A percentile compares a stretch with the other conserved stretches of the same genome.
These are phyloP conservation scores for Geranium incanum DNA, from an alignment of 441 rosid species.

Conservation along the genomic window DNA sequence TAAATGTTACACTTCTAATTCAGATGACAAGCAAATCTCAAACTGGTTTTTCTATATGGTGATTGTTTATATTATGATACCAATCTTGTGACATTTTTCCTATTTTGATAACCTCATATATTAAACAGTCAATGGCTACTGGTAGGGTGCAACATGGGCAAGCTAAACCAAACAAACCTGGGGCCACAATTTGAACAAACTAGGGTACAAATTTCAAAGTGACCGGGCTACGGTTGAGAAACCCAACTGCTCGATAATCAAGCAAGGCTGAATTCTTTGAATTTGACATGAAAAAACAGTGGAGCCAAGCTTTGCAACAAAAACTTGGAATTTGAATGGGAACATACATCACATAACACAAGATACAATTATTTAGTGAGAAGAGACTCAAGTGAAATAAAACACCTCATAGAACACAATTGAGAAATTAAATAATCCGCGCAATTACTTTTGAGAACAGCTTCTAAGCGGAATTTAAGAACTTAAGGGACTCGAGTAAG, in stretches of 20 bases:
- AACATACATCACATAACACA: not conserved
- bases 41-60: too few relatives aligned
- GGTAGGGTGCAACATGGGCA: not conserved
- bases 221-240: not conserved
- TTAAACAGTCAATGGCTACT: not conserved
- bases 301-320: not conserved
- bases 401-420: too few relatives aligned
- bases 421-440: too few relatives aligned
- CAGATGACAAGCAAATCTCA: too few relatives aligned
- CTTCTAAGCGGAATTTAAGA: too few relatives aligned
- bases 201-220: not conserved
- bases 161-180: not conserved
- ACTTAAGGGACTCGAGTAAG: too few relatives aligned
- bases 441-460: too few relatives aligned
- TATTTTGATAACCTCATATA: not conserved
- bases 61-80: too few relatives aligned
- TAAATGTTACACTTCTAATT: too few relatives aligned
- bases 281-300: not conserved
- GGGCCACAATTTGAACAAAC: not conserved
- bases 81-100: too few relatives aligned
- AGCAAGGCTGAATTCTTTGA: not conserved
- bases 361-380: not conserved
- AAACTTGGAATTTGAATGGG: not conserved
- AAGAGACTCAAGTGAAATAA: not conserved
- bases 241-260: not conserved